A percentile compares a stretch with the other conserved stretches of the same genome.
phyloP scores from a whole-genome alignment of 2,329 filamentous ascomycete species.

The Pyrenophora graminea region DNA sequence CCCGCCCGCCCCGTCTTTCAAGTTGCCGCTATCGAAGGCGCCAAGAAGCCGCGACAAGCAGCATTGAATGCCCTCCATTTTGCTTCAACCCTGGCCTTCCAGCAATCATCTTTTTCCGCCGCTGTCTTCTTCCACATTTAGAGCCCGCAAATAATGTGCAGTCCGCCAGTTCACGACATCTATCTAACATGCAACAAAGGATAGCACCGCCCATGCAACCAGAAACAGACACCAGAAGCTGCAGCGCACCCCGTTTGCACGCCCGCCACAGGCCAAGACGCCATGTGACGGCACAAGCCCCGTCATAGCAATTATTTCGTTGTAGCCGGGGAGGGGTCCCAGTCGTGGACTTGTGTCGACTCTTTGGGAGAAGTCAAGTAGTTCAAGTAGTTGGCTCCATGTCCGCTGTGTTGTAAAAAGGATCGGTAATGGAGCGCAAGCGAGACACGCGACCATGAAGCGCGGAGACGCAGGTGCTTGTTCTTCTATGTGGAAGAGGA shows the following conservation, averaged over 20 bases:
- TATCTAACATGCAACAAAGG: slow-evolving; percentile 30
- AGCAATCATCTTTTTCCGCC: slow-evolving; percentile 6
- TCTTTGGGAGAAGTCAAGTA: not conserved
- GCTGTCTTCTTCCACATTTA: slow-evolving; percentile 1
- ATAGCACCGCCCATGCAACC: slow-evolving; percentile 9
- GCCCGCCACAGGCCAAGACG: not conserved
- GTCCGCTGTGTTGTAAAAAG: not conserved
- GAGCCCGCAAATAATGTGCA: slow-evolving; percentile 1
- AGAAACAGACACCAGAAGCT: not conserved
- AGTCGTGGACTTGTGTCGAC: not conserved
- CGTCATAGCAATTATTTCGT: not conserved
- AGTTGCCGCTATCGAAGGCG: slow-evolving; percentile 28
- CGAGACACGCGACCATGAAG: slow-evolving; percentile 1
- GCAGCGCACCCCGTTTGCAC: not conserved
- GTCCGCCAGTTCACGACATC: slow-evolving; percentile 25
- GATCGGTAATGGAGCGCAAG: not conserved
- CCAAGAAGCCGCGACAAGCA: slow-evolving; percentile 34
- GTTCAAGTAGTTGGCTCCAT: not conserved
- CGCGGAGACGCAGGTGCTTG: not conserved
- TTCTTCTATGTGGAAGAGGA: too few relatives aligned
- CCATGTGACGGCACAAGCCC: not conserved
- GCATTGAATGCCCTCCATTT: slow-evolving; percentile 2
- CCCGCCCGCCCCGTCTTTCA: slow-evolving; percentile 31
- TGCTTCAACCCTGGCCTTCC: slow-evolving; percentile 2
- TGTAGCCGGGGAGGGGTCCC: not conserved